These are phyloP conservation scores for Monosporascus sp. DNA, from an alignment of 2,329 filamentous ascomycete genomes.

Conservation along the genomic window DNA sequence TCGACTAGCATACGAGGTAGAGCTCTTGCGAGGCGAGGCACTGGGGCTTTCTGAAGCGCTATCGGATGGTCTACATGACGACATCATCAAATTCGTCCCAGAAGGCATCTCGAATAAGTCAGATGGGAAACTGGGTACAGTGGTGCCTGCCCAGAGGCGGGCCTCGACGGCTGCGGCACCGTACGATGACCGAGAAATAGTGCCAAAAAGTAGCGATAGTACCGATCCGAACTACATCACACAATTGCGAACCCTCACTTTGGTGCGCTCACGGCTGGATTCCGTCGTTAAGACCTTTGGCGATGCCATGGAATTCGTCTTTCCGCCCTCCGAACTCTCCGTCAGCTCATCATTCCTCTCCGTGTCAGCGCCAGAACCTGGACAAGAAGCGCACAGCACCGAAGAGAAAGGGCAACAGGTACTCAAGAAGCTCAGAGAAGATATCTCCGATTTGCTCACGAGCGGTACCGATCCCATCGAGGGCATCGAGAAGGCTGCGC, in stretches of 20 bases:
- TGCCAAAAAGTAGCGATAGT: conserved; percentile 10
- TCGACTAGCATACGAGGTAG: conserved; percentile 87
- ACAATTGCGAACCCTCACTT: conserved; percentile 74
- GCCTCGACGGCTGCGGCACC: conserved; percentile 13
- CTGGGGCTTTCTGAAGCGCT: conserved; percentile 74
- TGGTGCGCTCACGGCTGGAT: conserved; percentile 79
- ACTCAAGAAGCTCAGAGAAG: conserved; percentile 62
- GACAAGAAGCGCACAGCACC: conserved; percentile 55
- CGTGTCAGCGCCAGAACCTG: conserved; percentile 77
- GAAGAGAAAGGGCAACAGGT: conserved; percentile 86
- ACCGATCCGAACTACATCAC: conserved; percentile 59
- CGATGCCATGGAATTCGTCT: conserved; percentile 90
- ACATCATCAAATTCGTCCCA: conserved; percentile 69
- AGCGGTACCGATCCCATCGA: conserved; percentile 50
- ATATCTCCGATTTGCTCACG: conserved; percentile 64
- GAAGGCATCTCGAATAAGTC: conserved; percentile 34
- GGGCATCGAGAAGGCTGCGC: conserved; percentile 68
- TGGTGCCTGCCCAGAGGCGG: conserved; percentile 12
- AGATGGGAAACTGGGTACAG: conserved; percentile 15
- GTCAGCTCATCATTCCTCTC: conserved; percentile 82
- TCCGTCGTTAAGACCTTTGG: conserved; percentile 87
- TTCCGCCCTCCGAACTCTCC: conserved; percentile 82
- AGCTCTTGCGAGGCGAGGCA: conserved; percentile 84
- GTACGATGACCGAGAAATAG: conserved; percentile 11
- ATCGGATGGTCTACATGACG: conserved; percentile 63